Percentiles rank a stretch among this genome's conserved stretches.
Evolutionary conservation across 176 grass and related monocot genomes (phyloP).

Genomic region (bread wheat (Triticum aestivum)): IWGSC_CS_RefSeq_v2.1 NC_057807.1:480518092-480518591

Average conservation of each 20-base stretch:
- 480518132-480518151: neutral
- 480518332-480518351: neutral
- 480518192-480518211: neutral
- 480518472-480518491: slow-evolving; percentile 20
- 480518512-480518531: slow-evolving; percentile 44
- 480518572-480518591: neutral
- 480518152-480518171: neutral
- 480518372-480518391: neutral
- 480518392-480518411: neutral
- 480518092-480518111: neutral
- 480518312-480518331: neutral
- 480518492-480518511: slow-evolving; percentile 56
- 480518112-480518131: neutral
- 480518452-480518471: neutral
- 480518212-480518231: neutral
- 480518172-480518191: neutral
- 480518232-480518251: neutral
- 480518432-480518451: neutral
- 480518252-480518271: neutral
- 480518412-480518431: neutral
- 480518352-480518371: neutral
- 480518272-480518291: too few relatives aligned
- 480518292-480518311: neutral
- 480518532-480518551: slow-evolving; percentile 44
- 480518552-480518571: slow-evolving; percentile 51